phyloP scores from a whole-genome alignment of 768 basidiomycete species.

The Gelatoporia subvermispora region DNA sequence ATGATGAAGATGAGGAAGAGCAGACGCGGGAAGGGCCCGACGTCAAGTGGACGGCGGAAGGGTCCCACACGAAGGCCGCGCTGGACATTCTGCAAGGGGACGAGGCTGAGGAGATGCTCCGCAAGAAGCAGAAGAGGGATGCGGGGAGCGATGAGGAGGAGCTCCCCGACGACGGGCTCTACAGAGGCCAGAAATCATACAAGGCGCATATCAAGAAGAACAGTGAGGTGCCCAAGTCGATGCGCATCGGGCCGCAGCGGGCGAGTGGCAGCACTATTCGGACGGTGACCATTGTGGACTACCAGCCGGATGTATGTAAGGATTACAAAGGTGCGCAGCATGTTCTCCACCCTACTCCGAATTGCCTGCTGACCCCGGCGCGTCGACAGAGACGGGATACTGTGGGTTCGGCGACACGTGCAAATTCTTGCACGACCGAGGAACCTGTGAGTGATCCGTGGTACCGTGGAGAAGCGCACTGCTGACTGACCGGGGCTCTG shows the following conservation, averaged over 20 bases:
- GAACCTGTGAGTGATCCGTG: conserved; percentile 64
- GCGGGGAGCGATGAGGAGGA: conserved; percentile 52
- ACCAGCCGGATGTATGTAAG: conserved; percentile 99
- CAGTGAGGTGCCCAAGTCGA: conserved; percentile 81
- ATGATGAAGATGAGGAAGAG: conserved; percentile 51
- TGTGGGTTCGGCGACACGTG: conserved; percentile 99
- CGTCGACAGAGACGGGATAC: conserved; percentile 90
- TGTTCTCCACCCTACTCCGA: neutral
- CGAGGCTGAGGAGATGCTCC: conserved; percentile 71
- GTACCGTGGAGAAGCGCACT: conserved; percentile 8
- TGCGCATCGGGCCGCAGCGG: conserved; percentile 79
- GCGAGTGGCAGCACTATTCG: conserved; percentile 73
- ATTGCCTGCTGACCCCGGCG: neutral
- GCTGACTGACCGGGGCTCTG: conserved; percentile 3
- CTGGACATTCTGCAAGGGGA: conserved; percentile 80
- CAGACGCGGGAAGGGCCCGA: conserved; percentile 46
- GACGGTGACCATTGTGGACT: conserved; percentile 93
- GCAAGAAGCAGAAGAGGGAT: conserved; percentile 54
- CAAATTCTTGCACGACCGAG: conserved; percentile 98
- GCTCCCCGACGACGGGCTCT: conserved; percentile 77
- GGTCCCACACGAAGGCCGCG: conserved; percentile 69
- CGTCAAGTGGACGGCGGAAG: conserved; percentile 73
- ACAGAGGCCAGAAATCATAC: conserved; percentile 82
- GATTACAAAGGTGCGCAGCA: conserved; percentile 88
- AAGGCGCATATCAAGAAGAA: conserved; percentile 75